A percentile compares a stretch with the other conserved stretches of the same genome.
Evolutionary conservation across 495 filamentous ascomycete species (phyloP).

Genomic region (Penicillium canescens): DNA sequence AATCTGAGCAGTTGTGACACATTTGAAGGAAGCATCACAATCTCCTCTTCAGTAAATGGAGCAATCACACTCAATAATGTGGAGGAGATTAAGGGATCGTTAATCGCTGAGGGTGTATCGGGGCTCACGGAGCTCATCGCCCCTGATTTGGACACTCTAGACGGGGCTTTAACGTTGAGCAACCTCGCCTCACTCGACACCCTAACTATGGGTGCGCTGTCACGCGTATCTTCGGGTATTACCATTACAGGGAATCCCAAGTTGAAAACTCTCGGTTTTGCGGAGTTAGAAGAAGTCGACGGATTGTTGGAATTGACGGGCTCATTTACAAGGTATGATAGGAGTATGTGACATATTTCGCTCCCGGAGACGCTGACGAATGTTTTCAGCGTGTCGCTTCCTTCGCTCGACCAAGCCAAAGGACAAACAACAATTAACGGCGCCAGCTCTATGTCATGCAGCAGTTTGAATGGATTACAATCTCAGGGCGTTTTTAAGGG

Average conservation of each 20-base stretch:
- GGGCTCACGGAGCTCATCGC: slow-evolving; percentile 17
- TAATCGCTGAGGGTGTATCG: slow-evolving; percentile 21
- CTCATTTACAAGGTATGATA: slow-evolving; percentile 25
- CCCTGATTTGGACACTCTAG: slow-evolving; percentile 25
- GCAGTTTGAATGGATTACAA: slow-evolving; percentile 12
- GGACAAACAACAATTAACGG: slow-evolving; percentile 25
- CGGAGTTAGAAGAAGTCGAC: slow-evolving; percentile 26
- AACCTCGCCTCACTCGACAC: slow-evolving; percentile 17
- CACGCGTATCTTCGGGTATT: slow-evolving; percentile 16
- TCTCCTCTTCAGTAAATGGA: slow-evolving; percentile 24
- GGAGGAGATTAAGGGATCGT: slow-evolving; percentile 25
- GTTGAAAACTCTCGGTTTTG: slow-evolving; percentile 19
- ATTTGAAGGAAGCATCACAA: slow-evolving; percentile 26
- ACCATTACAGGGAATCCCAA: slow-evolving; percentile 23
- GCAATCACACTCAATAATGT: slow-evolving; percentile 26
- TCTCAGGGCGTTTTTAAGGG: slow-evolving; percentile 19
- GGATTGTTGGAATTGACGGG: slow-evolving; percentile 27
- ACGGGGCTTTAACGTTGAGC: slow-evolving; percentile 23
- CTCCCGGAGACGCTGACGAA: neutral
- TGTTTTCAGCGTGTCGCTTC: slow-evolving; percentile 24
- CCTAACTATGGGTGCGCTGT: slow-evolving; percentile 19
- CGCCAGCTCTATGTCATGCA: slow-evolving; percentile 24
- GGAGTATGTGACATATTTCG: neutral
- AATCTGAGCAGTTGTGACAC: slow-evolving; percentile 24
- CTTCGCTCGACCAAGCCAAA: slow-evolving; percentile 24